Conservation (phyloP, 2,329 filamentous ascomycete species). For the Aureobasidium sp. region DNA sequence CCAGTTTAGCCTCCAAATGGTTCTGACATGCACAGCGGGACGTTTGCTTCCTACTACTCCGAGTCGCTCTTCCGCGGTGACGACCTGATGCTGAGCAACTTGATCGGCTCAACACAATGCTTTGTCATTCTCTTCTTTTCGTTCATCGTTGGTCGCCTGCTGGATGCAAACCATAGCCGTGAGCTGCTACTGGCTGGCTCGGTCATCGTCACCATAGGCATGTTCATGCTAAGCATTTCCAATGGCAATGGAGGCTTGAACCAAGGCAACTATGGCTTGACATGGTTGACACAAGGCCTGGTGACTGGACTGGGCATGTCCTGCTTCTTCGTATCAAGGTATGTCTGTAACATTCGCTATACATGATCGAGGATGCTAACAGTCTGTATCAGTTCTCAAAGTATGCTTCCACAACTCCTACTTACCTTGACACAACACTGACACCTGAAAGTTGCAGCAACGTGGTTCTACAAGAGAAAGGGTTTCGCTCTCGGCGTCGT, state of each 20-base stretch:
- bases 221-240: slow-evolving; percentile 39
- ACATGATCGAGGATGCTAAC: not conserved
- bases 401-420: slow-evolving; percentile 26
- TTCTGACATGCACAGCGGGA: slow-evolving; percentile 27
- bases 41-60: slow-evolving; percentile 44
- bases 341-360: not conserved
- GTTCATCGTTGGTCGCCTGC: slow-evolving; percentile 40
- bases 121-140: slow-evolving; percentile 42
- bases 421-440: not conserved
- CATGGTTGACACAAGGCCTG: slow-evolving; percentile 43
- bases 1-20: not conserved
- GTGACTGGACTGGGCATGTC: slow-evolving; percentile 44
- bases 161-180: slow-evolving; percentile 41
- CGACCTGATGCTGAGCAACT: slow-evolving; percentile 38
- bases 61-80: slow-evolving; percentile 36
- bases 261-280: slow-evolving; percentile 35
- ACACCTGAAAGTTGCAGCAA: slow-evolving; percentile 36
- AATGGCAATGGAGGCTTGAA: slow-evolving; percentile 32
- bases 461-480: slow-evolving; percentile 43
- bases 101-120: slow-evolving; percentile 43
- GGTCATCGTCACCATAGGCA: slow-evolving; percentile 37
- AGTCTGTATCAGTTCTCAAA: slow-evolving; percentile 36
- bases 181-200: slow-evolving; percentile 36
- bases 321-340: slow-evolving; percentile 43
- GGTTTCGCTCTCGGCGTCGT: slow-evolving; percentile 45